These are phyloP conservation scores for Hyphopichia pseudoburtonii DNA, from an alignment of 1,139 yeast genomes.

Conservation along the genomic window DNA sequence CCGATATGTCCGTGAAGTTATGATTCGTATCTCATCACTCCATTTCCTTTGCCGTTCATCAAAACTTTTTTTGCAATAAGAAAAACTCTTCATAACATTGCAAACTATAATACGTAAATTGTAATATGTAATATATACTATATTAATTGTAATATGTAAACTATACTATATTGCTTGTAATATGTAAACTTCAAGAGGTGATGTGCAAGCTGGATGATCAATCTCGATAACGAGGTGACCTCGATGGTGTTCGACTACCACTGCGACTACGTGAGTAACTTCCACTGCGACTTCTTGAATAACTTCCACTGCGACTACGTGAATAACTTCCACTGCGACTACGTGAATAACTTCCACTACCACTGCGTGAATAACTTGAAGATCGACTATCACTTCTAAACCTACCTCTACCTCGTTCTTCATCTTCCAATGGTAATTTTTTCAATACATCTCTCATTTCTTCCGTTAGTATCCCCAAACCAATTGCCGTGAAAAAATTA, in stretches of 20 bases:
- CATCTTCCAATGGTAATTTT: slow-evolving; percentile 9
- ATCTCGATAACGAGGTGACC: no score
- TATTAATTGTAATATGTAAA: no score
- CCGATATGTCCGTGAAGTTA: no score
- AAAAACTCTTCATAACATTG: no score
- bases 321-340: slow-evolving; percentile 9
- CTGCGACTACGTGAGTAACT: slow-evolving; percentile 7
- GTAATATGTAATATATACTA: no score
- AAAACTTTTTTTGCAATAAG: no score
- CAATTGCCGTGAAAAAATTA: slow-evolving; percentile 91
- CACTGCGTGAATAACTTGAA: slow-evolving; percentile 14
- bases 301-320: slow-evolving; percentile 14
- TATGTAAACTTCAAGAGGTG: no score
- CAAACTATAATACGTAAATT: no score
- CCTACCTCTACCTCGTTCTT: slow-evolving; percentile 11
- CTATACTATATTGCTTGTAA: no score
- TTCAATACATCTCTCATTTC: slow-evolving; percentile 64
- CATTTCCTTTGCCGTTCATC: no score
- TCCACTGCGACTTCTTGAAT: slow-evolving; percentile 13
- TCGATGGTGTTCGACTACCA: slow-evolving; percentile 12
- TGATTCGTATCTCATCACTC: no score
- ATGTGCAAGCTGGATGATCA: no score
- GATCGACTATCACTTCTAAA: slow-evolving; percentile 14
- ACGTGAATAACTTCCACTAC: slow-evolving; percentile 9
- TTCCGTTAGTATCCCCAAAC: slow-evolving; percentile 81